A percentile compares a stretch with the other conserved stretches of the same genome.
Conservation (phyloP, 352 stramenopile species). For the Globisporangium irregulare region DNA sequence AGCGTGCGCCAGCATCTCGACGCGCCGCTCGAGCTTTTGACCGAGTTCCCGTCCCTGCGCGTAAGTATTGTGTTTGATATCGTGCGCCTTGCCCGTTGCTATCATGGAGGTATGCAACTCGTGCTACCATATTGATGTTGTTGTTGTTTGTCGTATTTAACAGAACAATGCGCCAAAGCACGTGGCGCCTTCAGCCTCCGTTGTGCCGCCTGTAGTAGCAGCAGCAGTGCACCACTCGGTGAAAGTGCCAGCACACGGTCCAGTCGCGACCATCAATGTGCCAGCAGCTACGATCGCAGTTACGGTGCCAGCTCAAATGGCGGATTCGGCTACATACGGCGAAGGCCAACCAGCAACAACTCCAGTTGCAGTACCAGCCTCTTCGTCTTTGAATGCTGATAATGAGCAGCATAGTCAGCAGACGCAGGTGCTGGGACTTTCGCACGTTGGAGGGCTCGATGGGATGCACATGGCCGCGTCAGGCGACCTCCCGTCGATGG, state of each 20-base stretch:
- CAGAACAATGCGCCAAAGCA: conserved; percentile 30
- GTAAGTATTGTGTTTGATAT: conserved; percentile 28
- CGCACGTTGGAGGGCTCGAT: background rate
- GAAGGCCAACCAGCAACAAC: background rate
- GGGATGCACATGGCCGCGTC: conserved; percentile 8
- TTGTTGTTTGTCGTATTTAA: background rate
- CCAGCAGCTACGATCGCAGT: background rate
- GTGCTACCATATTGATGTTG: background rate
- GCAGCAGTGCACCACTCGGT: background rate
- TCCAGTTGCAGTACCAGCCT: background rate
- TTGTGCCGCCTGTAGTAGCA: conserved; percentile 10
- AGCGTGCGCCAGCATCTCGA: conserved; percentile 78
- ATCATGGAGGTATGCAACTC: background rate
- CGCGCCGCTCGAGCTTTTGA: conserved; percentile 65
- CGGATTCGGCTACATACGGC: background rate
- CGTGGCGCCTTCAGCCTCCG: conserved; percentile 1
- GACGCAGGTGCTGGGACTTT: conserved; percentile 1
- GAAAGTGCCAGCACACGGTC: background rate
- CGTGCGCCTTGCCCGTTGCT: background rate
- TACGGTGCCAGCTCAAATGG: conserved; percentile 4
- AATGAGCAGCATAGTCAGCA: background rate
- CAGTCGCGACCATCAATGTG: background rate
- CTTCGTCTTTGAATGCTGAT: background rate
- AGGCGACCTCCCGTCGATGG: conserved; percentile 27
- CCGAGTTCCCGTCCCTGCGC: conserved; percentile 48